Evolutionary conservation across 768 basidiomycete genomes (phyloP), one percentile per base, ranked within the genome.

Genomic region (Kwoniella dejecticola): DNA sequence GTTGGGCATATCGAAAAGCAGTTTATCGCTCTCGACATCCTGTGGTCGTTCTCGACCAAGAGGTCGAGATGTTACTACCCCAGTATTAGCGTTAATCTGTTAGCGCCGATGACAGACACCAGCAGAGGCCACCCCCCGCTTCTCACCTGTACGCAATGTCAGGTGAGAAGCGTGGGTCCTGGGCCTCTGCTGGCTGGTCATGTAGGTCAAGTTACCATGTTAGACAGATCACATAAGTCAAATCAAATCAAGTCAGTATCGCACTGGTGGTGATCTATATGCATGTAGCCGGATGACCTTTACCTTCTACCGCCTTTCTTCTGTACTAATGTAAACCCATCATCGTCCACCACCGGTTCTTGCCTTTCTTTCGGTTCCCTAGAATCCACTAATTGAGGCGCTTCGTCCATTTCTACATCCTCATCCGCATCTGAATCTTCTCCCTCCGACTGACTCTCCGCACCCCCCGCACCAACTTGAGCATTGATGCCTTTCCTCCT

Each of bases 261-360:
- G n/a, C n/a, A n/a, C n/a, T n/a, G n/a, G n/a, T n/a, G 19, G 42
- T 2, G 24, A n/a, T 19, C 19, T 4, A 45, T 23, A 49, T 15
- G n/a, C 23, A 3, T 4, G 19, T 17, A 36, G 21, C 2, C 13
- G 21, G 4, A 21, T 33, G 21, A 21, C 2, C 2, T 24, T 31
- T 61, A 67, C 57, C 65, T 33, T 47, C 68, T 64, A 30, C 70
- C 70, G 27, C 70, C 70, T 7, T 78, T 77, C 69, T 80, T 81
- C 66, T 80, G 77, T 2, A 98, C 90, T 52, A 88, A 74, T 2
- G 88, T 91, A 75, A 98, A 98, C 0, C 94, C 94, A 61, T 98
- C 93, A 63, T 93, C 89, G 70, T 97, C 94, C 0, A 94, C 83
- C 52, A 90, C 84, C 0, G 89, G 88, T 70, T 88, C 87, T 11